Conservation (phyloP, 1,139 yeast species). For the Candida neerlandica region DNA sequence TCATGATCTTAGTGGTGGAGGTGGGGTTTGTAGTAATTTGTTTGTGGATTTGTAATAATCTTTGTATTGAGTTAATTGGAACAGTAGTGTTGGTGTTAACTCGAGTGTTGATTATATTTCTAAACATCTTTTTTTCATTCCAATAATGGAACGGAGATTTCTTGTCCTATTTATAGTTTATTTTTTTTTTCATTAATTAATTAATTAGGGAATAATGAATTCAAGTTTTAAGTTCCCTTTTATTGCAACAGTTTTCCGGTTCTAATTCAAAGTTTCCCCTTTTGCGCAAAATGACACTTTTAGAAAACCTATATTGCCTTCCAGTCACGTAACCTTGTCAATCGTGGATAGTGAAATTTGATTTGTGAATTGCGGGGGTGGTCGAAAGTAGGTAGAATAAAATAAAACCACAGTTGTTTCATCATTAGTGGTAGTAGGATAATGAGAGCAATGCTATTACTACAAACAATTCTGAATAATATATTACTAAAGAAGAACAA, state of each 20-base stretch:
- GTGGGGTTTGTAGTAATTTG: neutral
- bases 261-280: too few relatives aligned
- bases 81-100: neutral
- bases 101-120: too few relatives aligned
- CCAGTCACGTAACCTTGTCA: too few relatives aligned
- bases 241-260: too few relatives aligned
- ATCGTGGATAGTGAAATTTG: too few relatives aligned
- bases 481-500: neutral
- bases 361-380: too few relatives aligned
- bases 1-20: neutral
- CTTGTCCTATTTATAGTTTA: conserved; percentile 3
- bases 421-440: too few relatives aligned
- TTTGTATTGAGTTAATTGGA: neutral
- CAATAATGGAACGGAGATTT: neutral
- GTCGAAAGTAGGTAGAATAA: too few relatives aligned
- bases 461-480: neutral
- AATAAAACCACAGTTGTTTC: too few relatives aligned
- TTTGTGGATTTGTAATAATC: neutral
- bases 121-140: neutral
- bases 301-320: too few relatives aligned
- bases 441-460: too few relatives aligned
- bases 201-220: neutral
- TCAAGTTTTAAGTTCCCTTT: neutral
- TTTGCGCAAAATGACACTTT: too few relatives aligned
- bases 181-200: neutral